Conservation (phyloP, 164 flowering plant genomes). For the Nymphaea thermarum region DNA sequence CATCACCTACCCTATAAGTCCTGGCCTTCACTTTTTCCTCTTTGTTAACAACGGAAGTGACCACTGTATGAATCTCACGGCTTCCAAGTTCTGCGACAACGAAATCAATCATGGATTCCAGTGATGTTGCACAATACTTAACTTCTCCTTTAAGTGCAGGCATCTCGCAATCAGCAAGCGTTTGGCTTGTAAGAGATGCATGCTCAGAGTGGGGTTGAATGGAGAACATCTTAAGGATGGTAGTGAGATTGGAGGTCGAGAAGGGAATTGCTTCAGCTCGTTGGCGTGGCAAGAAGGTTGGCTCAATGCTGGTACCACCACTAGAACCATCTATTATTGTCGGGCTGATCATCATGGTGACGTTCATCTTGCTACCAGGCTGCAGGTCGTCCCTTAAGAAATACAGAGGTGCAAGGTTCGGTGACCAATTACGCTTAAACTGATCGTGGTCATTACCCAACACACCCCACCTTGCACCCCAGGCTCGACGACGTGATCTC, state of each 20-base stretch:
- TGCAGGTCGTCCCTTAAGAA: constrained; percentile 19
- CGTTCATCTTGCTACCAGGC: constrained; percentile 6
- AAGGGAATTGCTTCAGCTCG: constrained; percentile 27
- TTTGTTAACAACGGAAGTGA: no score
- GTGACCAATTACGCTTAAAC: no score
- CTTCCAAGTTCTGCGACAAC: no score
- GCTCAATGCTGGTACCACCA: background rate
- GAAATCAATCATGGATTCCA: no score
- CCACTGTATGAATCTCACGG: no score
- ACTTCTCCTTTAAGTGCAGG: background rate
- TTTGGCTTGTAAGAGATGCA: constrained; percentile 17
- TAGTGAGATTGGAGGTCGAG: constrained; percentile 16
- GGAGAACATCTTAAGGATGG: constrained; percentile 16
- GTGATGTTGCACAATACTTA: no score
- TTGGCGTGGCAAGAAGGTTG: constrained; percentile 18
- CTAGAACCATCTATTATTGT: background rate
- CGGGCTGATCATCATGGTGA: constrained; percentile 4
- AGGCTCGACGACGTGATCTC: no score
- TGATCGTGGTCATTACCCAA: no score
- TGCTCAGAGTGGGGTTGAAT: constrained; percentile 18
- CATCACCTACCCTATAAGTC: no score
- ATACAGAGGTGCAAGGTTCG: constrained; percentile 2
- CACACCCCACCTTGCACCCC: no score
- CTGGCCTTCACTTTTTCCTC: no score
- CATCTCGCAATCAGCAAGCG: constrained; percentile 12